A percentile compares a stretch with the other conserved stretches of the same genome.
Evolutionary conservation across 495 filamentous ascomycete genomes (phyloP).

Genomic region (Aspergillus egyptiacus): DNA sequence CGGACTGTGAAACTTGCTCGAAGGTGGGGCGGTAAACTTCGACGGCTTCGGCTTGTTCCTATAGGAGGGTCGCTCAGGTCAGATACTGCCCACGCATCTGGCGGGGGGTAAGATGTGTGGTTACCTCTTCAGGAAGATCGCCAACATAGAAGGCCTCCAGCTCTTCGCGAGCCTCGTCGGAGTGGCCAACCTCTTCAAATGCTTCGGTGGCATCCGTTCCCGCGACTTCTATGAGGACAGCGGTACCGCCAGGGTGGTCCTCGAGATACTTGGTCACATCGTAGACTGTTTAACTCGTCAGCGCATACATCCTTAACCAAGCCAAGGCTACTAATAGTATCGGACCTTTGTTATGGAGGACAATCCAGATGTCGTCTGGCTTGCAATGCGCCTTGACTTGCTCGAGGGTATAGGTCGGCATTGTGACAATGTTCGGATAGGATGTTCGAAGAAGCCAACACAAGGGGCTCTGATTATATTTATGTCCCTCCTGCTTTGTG

Average conservation of each 20-base stretch:
- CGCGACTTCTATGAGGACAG: slow-evolving; percentile 43
- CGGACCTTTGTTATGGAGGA: slow-evolving; percentile 46
- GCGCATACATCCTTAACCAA: not conserved
- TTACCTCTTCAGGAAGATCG: slow-evolving; percentile 19
- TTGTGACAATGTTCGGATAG: not conserved
- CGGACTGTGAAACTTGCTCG: slow-evolving; percentile 19
- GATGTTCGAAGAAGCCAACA: not conserved
- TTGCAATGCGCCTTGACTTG: slow-evolving; percentile 23
- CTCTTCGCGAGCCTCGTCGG: slow-evolving; percentile 39
- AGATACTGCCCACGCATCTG: not conserved
- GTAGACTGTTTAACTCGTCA: slow-evolving; percentile 38
- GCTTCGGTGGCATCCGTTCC: slow-evolving; percentile 47
- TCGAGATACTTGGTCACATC: slow-evolving; percentile 44
- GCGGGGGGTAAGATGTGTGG: not conserved
- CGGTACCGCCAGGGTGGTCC: slow-evolving; percentile 50
- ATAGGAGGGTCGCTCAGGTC: not conserved
- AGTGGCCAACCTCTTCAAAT: slow-evolving; percentile 51
- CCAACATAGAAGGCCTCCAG: slow-evolving; percentile 21
- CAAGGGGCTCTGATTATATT: not conserved
- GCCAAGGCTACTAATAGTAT: not conserved
- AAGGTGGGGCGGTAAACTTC: slow-evolving; percentile 20
- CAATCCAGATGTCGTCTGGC: slow-evolving; percentile 39
- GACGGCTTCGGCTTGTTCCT: slow-evolving; percentile 21
- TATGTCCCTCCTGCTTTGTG: not conserved
- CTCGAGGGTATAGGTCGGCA: slow-evolving; percentile 18